These are phyloP conservation scores for Tephrocybe sp. DNA, from an alignment of 768 basidiomycete genomes.

Conservation along the genomic window DNA sequence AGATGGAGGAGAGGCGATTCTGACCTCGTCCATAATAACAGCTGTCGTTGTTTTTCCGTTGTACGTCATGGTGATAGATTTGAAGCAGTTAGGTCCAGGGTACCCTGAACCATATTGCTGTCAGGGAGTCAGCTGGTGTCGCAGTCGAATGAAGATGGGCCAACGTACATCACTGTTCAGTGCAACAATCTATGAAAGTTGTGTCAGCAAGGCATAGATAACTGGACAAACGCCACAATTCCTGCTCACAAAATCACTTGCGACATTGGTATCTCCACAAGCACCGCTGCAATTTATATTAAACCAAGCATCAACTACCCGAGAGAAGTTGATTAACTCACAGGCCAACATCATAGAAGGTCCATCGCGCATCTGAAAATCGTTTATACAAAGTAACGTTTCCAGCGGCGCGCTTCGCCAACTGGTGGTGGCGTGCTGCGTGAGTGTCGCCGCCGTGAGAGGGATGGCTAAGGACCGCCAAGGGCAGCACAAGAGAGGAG, in stretches of 20 bases:
- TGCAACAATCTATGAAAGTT: too few species aligned
- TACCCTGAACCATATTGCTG: too few species aligned
- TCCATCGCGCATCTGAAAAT: conserved; percentile 38
- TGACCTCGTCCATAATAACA: background rate
- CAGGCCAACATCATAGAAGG: conserved; percentile 59
- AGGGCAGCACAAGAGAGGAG: conserved; percentile 31
- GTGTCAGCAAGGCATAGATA: too few species aligned
- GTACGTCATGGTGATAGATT: too few species aligned
- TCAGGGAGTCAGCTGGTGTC: too few species aligned
- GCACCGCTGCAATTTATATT: conserved; percentile 43
- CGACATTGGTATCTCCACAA: conserved; percentile 42
- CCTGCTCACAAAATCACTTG: conserved; percentile 48
- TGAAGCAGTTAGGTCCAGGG: too few species aligned
- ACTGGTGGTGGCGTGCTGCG: conserved; percentile 46
- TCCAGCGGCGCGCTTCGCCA: conserved; percentile 46
- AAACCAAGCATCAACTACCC: background rate
- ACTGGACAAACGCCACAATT: too few species aligned
- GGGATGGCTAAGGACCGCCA: conserved; percentile 32
- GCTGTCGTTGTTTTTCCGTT: conserved; percentile 62
- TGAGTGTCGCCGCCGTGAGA: too few species aligned
- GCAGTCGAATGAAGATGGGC: too few species aligned
- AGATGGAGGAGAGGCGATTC: background rate
- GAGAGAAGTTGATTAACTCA: conserved; percentile 34
- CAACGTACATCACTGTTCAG: too few species aligned
- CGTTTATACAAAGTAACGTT: conserved; percentile 40